Evolutionary conservation across 129 eudicot species (phyloP), one percentile per base, ranked within the genome.

Genomic region (Centella asiatica): DNA sequence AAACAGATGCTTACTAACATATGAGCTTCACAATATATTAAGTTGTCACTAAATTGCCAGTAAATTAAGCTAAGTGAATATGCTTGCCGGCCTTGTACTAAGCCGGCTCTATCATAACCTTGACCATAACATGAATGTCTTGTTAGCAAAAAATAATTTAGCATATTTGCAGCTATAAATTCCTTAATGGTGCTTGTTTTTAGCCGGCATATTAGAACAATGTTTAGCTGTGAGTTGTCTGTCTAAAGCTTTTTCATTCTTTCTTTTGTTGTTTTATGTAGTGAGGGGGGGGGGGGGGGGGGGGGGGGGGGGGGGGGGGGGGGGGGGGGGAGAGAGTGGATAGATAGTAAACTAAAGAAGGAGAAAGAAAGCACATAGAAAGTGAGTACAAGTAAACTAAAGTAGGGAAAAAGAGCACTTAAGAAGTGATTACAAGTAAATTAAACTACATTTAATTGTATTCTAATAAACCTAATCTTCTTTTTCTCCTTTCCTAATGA

Each of bases 91-190:
- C 80, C 78, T 64, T 50, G 33, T 24, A 48, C 20, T 14, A 27
- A 64, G 81, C 78, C 76, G 78, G 78, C 76, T 66, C 63, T 63
- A 34, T 58, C 66, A 50, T 74, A 71, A 77, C 75, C 39, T 65
- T 60, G 65, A 67, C 65, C 72, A 68, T 29, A 70, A 47, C 23
- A 33, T 66, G 20, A 33, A 33, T 31, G 73, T 70, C 74, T 61
- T 73, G 61, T 77, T 73, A 73, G 33, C 57, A 42, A 12, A 44
- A 55, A 69, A 46, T n/a, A n/a, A n/a, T n/a, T n/a, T n/a, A n/a
- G n/a, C n/a, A n/a, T 61, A 10, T 52, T 44, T 44, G 64, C 68
- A 14, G 15, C 60, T 4, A 44, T 57, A 3, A 49, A 34, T 34
- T 32, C 49, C 60, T 24, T 52, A 44, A 12, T 14, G 40, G 59